Conservation (phyloP, 768 basidiomycete genomes). For the Myochromella boudieri region DNA sequence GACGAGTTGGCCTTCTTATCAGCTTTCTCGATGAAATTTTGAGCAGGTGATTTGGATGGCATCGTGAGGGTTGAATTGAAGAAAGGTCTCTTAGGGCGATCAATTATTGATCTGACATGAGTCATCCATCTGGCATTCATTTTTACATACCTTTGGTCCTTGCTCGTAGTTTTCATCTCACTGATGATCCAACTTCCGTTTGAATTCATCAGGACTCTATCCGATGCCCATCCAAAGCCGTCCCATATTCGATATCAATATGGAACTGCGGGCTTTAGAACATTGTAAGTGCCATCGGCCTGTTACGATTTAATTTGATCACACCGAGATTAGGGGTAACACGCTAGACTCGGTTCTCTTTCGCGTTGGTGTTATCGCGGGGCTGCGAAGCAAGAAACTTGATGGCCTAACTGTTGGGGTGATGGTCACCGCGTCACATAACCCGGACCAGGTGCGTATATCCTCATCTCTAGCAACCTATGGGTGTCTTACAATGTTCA, state of each 20-base stretch:
- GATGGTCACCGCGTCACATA: conserved; percentile 99
- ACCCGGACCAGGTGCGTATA: conserved; percentile 82
- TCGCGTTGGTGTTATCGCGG: conserved; percentile 88
- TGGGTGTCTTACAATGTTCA: neutral
- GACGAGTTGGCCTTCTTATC: conserved; percentile 90
- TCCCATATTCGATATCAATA: conserved; percentile 71
- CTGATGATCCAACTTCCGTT: conserved; percentile 39
- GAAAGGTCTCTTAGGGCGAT: conserved; percentile 1
- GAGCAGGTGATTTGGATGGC: conserved; percentile 77
- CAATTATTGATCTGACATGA: conserved; percentile 15
- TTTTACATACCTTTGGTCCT: neutral
- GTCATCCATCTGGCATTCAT: neutral
- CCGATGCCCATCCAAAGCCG: conserved; percentile 74
- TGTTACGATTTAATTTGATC: conserved; percentile 10
- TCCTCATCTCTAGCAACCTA: conserved; percentile 8
- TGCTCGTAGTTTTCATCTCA: neutral
- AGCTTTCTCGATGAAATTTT: conserved; percentile 78
- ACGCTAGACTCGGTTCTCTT: conserved; percentile 90
- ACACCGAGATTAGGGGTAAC: conserved; percentile 47
- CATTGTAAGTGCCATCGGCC: conserved; percentile 55
- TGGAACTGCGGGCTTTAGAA: conserved; percentile 95
- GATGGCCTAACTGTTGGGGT: conserved; percentile 92
- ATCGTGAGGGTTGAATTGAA: conserved; percentile 34
- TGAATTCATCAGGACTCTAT: conserved; percentile 45
- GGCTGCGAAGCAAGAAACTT: conserved; percentile 86